Base-by-base conservation (phyloP, 495 filamentous ascomycete genomes). In the Aspergillus indologenus region DNA sequence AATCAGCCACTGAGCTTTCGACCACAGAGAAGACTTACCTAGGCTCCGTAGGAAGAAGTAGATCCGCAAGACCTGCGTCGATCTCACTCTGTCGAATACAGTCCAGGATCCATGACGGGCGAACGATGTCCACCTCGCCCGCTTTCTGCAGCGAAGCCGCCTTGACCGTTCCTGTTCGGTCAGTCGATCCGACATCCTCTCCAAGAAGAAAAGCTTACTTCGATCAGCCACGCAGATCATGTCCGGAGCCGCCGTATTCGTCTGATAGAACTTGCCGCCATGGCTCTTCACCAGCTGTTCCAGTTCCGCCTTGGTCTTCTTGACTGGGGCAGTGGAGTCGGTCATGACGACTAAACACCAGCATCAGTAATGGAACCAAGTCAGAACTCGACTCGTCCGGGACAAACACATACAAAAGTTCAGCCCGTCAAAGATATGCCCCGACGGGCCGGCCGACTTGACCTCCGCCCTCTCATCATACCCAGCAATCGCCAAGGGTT, bases 221-320 rank as follows among this genome's bases (percentile, higher is more conserved):
- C 89, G 86, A 53, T 98, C 95, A 3, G 87, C 92, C 46, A 99
- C 74, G 58, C 88, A 82, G 31, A 94, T 74, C 31, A 85, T 89
- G 44, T 77, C 72, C 4, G 81, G 70, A 17, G 73, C 79, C 12
- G 85, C 81, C 47, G 72, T 85, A 23, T 90, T 81, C 8, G 83
- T 85, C 68, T 96, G 91, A 45, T 85, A 87, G 45, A 96, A 82
- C 42, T 77, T 84, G n/a, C 92, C 94, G 21, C 94, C 95, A 56
- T 98, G 84, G 20, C 85, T 79, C 70, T 97, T 98, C 64, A 97
- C 83, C 1, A 98, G 76, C 45, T 86, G 80, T 68, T 98, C 92
- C n/a, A 98, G 72, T 51, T 92, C 86, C 0, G 81, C 77, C 67
- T 97, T 98, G 17, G 81, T 77, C 65, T 83, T 89, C 74, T 91